Evolutionary conservation across 345 rosid genomes (phyloP), one percentile per base, ranked within the genome.

Genomic region (Sonneratia caseolaris): DNA sequence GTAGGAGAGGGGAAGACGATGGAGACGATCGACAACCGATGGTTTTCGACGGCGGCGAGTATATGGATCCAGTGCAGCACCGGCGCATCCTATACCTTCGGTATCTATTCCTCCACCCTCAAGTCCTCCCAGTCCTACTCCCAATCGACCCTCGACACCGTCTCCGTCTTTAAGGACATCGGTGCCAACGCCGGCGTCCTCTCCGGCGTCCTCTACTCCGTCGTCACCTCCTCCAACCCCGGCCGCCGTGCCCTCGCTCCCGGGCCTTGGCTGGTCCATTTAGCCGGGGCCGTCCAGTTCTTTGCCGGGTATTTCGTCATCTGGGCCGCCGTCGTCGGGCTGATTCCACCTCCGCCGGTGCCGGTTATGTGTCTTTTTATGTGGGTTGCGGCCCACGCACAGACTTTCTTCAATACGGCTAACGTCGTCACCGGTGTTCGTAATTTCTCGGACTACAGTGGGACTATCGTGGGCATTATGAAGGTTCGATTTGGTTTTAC

Each of bases 81-180:
- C 73, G 98, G 98, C 45, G 80, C 82, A 13, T 81, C 89, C 27
- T 91, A 93, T 87, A 85, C 97, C 74, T 93, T 93, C 76, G 84
- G 86, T 38, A 83, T 93, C 83, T 89, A 93, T 79, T 93, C 97
- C 49, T 73, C 94, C 9, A 40, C 72, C 66, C 88, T 93, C 70
- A 93, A 93, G 81, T 85, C 95, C 65, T 80, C 84, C 47, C 98
- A 93, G 76, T 78, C 70, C 71, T 89, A 91, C 86, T 87, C 89
- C 76, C 98, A 91, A 77, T 86, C 89, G 19, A 93, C 98, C 8
- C 98, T 93, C 74, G 98, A 93, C 84, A 91, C 91, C 79, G 88
- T 93, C 79, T 93, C 97, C 53, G 98, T 93, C 82, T 91, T 89
- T 84, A 93, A 93, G 61, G 96, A 93, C 82, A 91, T 93, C 81